These are phyloP conservation scores for Stephania japonica DNA, from an alignment of 164 flowering plant genomes.

Conservation along the genomic window DNA sequence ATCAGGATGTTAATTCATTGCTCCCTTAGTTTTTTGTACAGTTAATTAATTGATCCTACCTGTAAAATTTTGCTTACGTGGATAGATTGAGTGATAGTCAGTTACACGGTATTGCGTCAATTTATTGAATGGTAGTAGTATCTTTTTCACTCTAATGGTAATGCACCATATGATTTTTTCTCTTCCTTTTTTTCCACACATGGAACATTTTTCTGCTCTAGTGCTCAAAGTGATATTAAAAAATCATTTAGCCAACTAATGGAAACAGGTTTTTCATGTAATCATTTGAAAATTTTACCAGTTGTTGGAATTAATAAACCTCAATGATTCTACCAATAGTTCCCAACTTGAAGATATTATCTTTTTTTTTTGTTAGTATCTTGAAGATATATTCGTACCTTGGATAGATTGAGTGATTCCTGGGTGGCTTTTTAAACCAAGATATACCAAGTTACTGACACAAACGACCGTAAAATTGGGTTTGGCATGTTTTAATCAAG, in stretches of 20 bases:
- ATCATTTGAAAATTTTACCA: not conserved
- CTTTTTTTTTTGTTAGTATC: not conserved
- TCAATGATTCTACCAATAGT: not conserved
- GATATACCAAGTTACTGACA: not conserved
- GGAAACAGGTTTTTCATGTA: not conserved
- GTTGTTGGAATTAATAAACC: not conserved
- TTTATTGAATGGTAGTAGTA: no score
- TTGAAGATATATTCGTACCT: no score
- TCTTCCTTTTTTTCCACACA: not conserved
- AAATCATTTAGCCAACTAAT: not conserved
- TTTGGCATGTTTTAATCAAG: not conserved
- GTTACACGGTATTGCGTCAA: no score
- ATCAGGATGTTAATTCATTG: not conserved
- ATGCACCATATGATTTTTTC: not conserved
- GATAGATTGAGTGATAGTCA: no score
- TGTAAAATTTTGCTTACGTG: no score
- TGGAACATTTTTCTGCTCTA: not conserved
- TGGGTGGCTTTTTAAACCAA: no score
- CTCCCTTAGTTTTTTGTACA: no score
- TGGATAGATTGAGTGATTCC: no score
- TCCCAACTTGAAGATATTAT: not conserved
- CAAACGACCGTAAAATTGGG: not conserved
- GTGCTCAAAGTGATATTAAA: not conserved
- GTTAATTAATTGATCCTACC: not conserved
- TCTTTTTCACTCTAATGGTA: no score